Evolutionary conservation across 2,329 filamentous ascomycete genomes (phyloP).

Genomic region (Colletotrichum paranaense): DNA sequence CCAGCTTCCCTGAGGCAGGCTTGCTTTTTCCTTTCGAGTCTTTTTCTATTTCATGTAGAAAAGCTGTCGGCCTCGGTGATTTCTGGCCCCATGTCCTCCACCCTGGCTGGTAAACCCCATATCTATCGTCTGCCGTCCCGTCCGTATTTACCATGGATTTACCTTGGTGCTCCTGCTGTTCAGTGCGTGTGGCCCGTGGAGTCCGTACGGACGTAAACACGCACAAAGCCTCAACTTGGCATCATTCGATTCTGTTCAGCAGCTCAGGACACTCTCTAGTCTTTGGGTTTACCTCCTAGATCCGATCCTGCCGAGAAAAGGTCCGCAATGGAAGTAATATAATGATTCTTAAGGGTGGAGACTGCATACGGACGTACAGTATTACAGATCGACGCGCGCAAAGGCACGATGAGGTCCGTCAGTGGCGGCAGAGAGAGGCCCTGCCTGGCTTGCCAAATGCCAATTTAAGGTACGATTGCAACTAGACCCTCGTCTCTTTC

Average conservation of each 20-base stretch:
- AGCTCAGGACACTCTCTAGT: background rate
- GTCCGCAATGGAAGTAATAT: background rate
- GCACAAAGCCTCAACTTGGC: background rate
- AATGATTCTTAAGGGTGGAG: background rate
- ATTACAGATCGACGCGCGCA: background rate
- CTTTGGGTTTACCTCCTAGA: background rate
- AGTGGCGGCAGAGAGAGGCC: background rate
- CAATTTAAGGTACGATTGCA: background rate
- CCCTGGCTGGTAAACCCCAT: background rate
- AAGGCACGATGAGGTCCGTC: background rate
- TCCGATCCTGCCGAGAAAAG: background rate
- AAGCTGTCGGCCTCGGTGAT: slow-evolving; percentile 17
- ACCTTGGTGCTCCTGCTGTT: background rate
- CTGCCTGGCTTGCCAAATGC: background rate
- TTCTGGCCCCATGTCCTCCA: background rate
- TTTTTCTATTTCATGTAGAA: background rate
- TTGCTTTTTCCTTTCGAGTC: slow-evolving; percentile 14
- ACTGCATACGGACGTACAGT: background rate
- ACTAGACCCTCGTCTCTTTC: background rate
- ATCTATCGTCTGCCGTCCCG: background rate
- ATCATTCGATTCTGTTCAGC: slow-evolving; percentile 11
- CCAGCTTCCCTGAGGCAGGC: background rate
- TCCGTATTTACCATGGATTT: background rate
- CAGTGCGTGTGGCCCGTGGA: background rate
- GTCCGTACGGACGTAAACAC: slow-evolving; percentile 9